phyloP scores from a whole-genome alignment of 1,284 basidiomycete species.

The Microbotryomycetes sp. region DNA sequence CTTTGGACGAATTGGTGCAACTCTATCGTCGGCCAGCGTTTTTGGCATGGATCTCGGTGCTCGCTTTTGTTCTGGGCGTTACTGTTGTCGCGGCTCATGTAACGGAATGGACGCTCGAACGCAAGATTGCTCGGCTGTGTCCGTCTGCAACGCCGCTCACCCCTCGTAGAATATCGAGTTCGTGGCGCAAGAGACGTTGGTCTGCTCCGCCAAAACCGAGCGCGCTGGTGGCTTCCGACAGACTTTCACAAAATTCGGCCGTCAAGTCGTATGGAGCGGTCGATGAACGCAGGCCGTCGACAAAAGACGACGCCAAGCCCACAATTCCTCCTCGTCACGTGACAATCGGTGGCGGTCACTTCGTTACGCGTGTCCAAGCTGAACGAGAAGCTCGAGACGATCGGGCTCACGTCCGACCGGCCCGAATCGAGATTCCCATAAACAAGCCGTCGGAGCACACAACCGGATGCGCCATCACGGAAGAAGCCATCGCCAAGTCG shows the following conservation, averaged over 20 bases:
- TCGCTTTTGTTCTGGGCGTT: slow-evolving; percentile 57
- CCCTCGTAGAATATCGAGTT: slow-evolving; percentile 5
- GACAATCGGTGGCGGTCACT: background rate
- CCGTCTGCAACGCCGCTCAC: slow-evolving; percentile 25
- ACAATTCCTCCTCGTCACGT: background rate
- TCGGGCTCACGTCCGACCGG: background rate
- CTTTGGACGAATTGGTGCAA: slow-evolving; percentile 72
- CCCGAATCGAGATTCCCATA: background rate
- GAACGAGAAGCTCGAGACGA: background rate
- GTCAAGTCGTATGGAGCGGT: background rate
- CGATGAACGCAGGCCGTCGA: background rate
- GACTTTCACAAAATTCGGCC: slow-evolving; percentile 35
- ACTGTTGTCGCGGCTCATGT: slow-evolving; percentile 59
- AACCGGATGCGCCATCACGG: background rate
- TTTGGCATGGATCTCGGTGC: slow-evolving; percentile 67
- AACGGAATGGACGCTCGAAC: slow-evolving; percentile 53
- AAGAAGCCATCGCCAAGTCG: slow-evolving; percentile 41
- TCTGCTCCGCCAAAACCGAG: background rate
- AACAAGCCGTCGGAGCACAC: background rate
- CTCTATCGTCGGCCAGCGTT: slow-evolving; percentile 75
- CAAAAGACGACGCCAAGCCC: background rate
- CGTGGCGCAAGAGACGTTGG: background rate
- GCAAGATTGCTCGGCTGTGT: slow-evolving; percentile 48
- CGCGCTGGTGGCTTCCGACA: too few relatives aligned
- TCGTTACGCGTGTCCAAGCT: background rate